Evolutionary conservation across 2,329 filamentous ascomycete genomes (phyloP), one percentile per base, ranked within the genome.

Genomic region (Talaromyces atroroseus): DNA sequence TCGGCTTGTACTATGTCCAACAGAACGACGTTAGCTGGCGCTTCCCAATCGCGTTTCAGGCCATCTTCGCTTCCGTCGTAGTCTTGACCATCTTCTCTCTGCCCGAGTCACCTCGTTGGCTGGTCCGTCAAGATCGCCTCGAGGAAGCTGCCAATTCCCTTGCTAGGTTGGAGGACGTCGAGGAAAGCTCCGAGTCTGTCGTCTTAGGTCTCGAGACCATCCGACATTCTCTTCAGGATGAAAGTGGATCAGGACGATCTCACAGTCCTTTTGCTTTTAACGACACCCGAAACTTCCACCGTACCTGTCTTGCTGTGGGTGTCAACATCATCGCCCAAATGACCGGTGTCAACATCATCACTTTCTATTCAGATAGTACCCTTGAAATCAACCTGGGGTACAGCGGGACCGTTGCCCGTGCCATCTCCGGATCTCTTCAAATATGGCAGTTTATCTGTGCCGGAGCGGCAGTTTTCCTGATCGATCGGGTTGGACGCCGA

Each of bases 401-500:
- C 47, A 56, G 63, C 2, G 60, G 59, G 20, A 63, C 60, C 18
- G 56, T 58, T 8, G 56, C 66, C 0, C 58, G 63, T 8, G 56
- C 65, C n/a, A 58, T 68, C 29, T 60, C 61, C 1, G 67, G 62
- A 11, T 66, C 65, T 42, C 58, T 68, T 14, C 62, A 66, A 47
- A 65, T 42, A 58, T 65, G 38, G 57, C 46, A 61, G 29, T 42
- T 58, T 46, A 26, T 58, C 38, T 49, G 46, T 14, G 56, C 56
- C n/a, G 51, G 46, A 16, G 6, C 51, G 0, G 88, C 88, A 1
- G 79, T 92, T 20, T 73, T 92, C 55, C 92, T 78, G 74, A 82
- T 92, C 63, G 89, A 92, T 63, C 77, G 79, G 52, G 89, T 86
- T 84, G 89, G 89, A 45, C 88, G 89, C 60, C 88, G 87, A 40